Conservation (phyloP, 306 rosid genomes). For the Cucumis cinereus region DNA sequence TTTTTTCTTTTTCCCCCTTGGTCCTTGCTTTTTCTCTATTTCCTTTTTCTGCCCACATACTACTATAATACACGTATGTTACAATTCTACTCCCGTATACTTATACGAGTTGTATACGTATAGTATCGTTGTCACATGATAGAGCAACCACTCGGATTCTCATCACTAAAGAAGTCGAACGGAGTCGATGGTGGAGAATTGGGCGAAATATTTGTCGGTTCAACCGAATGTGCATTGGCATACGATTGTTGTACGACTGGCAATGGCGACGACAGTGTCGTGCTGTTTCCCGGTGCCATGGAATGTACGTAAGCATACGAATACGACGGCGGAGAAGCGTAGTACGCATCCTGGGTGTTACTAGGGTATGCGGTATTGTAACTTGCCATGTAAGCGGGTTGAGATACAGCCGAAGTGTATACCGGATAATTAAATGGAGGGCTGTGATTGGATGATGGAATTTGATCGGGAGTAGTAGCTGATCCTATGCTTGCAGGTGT, state of each 20-base stretch:
- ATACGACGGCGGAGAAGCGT: constrained; percentile 24
- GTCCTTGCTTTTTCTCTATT: neutral
- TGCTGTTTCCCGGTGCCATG: no score
- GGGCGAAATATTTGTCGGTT: neutral
- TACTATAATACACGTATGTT: constrained; percentile 14
- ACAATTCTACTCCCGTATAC: constrained; percentile 25
- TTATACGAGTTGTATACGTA: constrained; percentile 25
- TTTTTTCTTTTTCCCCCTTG: neutral
- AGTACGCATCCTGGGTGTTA: constrained; percentile 28
- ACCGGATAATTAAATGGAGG: constrained; percentile 29
- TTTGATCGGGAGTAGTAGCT: constrained; percentile 5
- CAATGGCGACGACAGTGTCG: neutral
- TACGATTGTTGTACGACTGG: constrained; percentile 19
- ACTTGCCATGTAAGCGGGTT: constrained; percentile 21
- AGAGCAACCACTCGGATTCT: constrained; percentile 64
- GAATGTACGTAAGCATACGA: constrained; percentile 22
- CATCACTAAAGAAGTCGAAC: constrained; percentile 59
- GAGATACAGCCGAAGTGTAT: constrained; percentile 13
- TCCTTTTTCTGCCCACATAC: neutral
- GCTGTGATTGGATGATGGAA: constrained; percentile 24
- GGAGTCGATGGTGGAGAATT: constrained; percentile 21
- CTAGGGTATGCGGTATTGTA: constrained; percentile 33
- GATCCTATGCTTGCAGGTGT: constrained; percentile 21
- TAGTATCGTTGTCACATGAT: constrained; percentile 26
- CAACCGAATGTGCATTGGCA: constrained; percentile 6